These are phyloP conservation scores for Borealophlyctis nickersoniae DNA, from an alignment of 192 early-diverging fungal genomes.

Conservation along the genomic window DNA sequence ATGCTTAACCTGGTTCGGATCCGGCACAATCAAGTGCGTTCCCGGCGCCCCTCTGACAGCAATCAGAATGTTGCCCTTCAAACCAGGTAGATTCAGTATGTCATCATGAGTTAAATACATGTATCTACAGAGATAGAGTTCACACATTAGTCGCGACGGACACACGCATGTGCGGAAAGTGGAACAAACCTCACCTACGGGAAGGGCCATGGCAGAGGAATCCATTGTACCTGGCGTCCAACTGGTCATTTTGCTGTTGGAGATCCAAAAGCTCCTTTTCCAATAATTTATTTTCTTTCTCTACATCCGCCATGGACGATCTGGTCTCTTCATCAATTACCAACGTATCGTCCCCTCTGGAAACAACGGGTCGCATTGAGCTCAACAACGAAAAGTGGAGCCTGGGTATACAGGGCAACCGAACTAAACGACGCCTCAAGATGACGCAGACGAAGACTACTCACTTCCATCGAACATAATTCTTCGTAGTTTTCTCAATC, in stretches of 20 bases:
- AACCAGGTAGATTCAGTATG: conserved; percentile 1
- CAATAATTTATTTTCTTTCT: conserved; percentile 15
- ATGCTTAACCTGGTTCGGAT: conserved; percentile 5
- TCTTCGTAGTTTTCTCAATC: conserved; percentile 66
- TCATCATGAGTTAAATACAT: conserved; percentile 16
- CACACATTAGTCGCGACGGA: not conserved
- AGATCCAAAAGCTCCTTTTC: conserved; percentile 15
- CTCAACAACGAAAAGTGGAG: not conserved
- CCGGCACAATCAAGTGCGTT: conserved; percentile 15
- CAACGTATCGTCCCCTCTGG: conserved; percentile 12
- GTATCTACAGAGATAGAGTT: not conserved
- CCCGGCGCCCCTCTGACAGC: conserved; percentile 19
- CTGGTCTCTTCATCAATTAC: conserved; percentile 6
- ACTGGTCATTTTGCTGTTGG: not conserved
- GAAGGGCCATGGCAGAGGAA: conserved; percentile 10
- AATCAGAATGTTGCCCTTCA: conserved; percentile 5
- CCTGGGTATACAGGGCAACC: not conserved
- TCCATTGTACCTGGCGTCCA: conserved; percentile 5
- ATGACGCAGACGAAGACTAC: conserved; percentile 9
- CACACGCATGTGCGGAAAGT: not conserved
- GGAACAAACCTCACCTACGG: conserved; percentile 1
- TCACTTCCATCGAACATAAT: conserved; percentile 70
- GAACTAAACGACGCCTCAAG: not conserved
- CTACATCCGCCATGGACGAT: not conserved
- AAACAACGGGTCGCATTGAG: not conserved